These are phyloP conservation scores for Trichophyton benhamiae DNA, from an alignment of 2,329 filamentous ascomycete species.

Conservation along the genomic window DNA sequence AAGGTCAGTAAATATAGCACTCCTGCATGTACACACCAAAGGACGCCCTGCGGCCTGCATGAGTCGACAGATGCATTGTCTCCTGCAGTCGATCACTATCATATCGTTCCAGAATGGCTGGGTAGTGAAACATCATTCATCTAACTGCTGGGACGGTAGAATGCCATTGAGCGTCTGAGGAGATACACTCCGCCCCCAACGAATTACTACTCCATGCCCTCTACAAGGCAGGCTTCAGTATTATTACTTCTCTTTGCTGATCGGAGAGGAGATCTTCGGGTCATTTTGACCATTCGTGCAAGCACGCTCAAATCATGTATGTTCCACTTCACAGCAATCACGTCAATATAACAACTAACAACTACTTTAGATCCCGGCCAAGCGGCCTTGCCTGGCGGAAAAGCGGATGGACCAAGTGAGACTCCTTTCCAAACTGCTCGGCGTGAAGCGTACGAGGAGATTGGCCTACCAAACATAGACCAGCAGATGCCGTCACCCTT, in stretches of 20 bases:
- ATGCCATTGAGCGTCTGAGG: constrained; percentile 45
- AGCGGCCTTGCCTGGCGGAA: constrained; percentile 70
- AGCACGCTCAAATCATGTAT: constrained; percentile 46
- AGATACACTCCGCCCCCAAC: constrained; percentile 46
- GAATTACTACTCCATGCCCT: constrained; percentile 44
- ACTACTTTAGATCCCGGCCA: constrained; percentile 53
- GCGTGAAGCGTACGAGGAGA: constrained; percentile 84
- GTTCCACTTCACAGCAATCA: background rate
- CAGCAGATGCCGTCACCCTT: constrained; percentile 63
- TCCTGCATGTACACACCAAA: background rate
- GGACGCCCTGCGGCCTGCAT: background rate
- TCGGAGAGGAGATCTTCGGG: constrained; percentile 59
- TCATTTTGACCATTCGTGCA: constrained; percentile 51
- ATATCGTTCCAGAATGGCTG: background rate
- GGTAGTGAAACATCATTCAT: background rate
- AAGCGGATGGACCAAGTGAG: constrained; percentile 44
- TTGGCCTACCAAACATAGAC: constrained; percentile 62
- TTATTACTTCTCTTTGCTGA: constrained; percentile 82
- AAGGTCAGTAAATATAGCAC: constrained; percentile 12
- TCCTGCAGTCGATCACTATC: background rate
- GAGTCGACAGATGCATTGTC: background rate
- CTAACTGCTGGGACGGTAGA: constrained; percentile 18
- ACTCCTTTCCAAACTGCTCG: constrained; percentile 66
- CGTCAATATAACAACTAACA: background rate
- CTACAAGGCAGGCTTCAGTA: constrained; percentile 66